Percentiles rank a stretch among this genome's conserved stretches.
These are phyloP conservation scores for Gamarada debralockiae DNA, from an alignment of 495 filamentous ascomycete species.

Conservation along the genomic window DNA sequence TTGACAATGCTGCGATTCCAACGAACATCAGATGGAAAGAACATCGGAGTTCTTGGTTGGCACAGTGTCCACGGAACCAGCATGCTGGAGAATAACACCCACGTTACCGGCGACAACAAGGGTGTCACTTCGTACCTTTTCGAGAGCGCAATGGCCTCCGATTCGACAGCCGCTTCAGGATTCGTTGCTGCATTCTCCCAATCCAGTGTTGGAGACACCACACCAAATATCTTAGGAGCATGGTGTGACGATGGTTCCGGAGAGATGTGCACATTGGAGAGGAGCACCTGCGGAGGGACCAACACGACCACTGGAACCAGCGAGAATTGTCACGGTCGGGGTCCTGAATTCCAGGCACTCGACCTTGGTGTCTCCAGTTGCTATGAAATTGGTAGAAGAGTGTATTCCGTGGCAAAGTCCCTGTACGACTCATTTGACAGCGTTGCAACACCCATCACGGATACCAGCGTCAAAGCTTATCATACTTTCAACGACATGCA, in stretches of 20 bases:
- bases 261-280: constrained; percentile 59
- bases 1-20: constrained; percentile 82
- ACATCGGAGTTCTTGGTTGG: constrained; percentile 81
- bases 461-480: constrained; percentile 33
- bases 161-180: constrained; percentile 40
- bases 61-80: constrained; percentile 70
- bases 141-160: constrained; percentile 61
- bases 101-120: constrained; percentile 95
- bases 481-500: constrained; percentile 60
- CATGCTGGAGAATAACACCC: constrained; percentile 87
- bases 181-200: constrained; percentile 94
- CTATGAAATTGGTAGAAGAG: constrained; percentile 67
- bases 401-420: constrained; percentile 59
- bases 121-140: constrained; percentile 82
- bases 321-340: constrained; percentile 69
- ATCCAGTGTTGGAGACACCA: constrained; percentile 89
- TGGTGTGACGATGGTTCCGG: constrained; percentile 73
- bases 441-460: constrained; percentile 31
- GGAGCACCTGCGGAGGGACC: constrained; percentile 69
- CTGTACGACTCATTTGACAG: constrained; percentile 50
- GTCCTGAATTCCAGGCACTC: constrained; percentile 67
- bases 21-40: constrained; percentile 53
- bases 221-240: constrained; percentile 82
- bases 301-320: constrained; percentile 33
- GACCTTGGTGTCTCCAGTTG: constrained; percentile 71